Evolutionary conservation across 306 rosid genomes (phyloP).

Genomic region (Lathyrus oleraceus): DNA sequence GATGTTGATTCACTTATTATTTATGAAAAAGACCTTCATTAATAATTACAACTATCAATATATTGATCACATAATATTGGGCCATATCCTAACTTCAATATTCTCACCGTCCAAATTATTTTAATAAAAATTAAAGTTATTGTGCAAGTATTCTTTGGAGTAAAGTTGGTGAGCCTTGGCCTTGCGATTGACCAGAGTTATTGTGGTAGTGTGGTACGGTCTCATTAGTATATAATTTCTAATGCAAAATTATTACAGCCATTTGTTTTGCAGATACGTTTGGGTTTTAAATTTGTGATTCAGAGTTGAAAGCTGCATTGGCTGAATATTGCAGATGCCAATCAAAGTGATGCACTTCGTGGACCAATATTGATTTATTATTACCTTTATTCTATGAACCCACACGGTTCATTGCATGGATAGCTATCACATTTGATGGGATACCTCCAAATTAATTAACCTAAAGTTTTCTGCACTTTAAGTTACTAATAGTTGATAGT

Average conservation of each 20-base stretch:
- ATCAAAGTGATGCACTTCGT: slow-evolving; percentile 3
- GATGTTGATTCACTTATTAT: too few relatives aligned
- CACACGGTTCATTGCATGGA: slow-evolving; percentile 31
- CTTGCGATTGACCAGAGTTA: neutral
- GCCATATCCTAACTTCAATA: neutral
- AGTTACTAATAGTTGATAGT: neutral
- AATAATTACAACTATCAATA: too few relatives aligned
- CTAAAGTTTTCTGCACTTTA: neutral
- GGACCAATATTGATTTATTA: slow-evolving; percentile 16
- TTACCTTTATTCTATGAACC: slow-evolving; percentile 23
- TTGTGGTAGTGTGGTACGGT: neutral
- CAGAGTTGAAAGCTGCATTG: slow-evolving; percentile 35
- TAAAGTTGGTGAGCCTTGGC: slow-evolving; percentile 9
- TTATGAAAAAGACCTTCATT: too few relatives aligned
- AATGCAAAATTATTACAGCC: slow-evolving; percentile 14
- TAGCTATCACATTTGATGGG: slow-evolving; percentile 12
- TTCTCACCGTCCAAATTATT: neutral
- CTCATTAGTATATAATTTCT: neutral
- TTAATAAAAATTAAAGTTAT: neutral
- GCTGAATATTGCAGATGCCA: neutral
- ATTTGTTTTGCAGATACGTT: slow-evolving; percentile 33
- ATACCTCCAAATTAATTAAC: slow-evolving; percentile 9
- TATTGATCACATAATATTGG: neutral
- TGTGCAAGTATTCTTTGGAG: neutral
- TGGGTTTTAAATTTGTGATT: slow-evolving; percentile 28